Conservation (phyloP, 495 filamentous ascomycete species). For the Hypoxylon fragiforme region DNA sequence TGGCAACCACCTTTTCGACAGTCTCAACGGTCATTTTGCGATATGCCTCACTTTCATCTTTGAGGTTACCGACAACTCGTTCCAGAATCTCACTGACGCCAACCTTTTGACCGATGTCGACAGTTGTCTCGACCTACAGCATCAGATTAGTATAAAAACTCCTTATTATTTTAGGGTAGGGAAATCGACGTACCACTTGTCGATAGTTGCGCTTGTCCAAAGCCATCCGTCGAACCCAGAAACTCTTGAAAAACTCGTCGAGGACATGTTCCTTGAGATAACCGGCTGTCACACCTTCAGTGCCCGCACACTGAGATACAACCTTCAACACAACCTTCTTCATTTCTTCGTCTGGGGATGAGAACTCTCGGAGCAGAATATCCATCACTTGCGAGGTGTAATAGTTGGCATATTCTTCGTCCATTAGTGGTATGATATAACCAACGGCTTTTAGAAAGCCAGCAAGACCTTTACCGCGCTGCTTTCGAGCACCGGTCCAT, state of each 20-base stretch:
- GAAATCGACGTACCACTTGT: conserved; percentile 64
- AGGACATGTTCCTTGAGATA: conserved; percentile 96
- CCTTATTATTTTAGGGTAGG: background rate
- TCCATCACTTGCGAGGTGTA: conserved; percentile 99
- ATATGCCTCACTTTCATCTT: conserved; percentile 97
- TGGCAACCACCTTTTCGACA: conserved; percentile 90
- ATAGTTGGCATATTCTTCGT: conserved; percentile 99
- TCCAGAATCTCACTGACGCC: conserved; percentile 94
- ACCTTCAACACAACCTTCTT: conserved; percentile 99
- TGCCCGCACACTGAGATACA: conserved; percentile 93
- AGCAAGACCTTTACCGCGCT: conserved; percentile 93
- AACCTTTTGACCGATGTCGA: conserved; percentile 96
- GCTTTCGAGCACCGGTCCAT: conserved; percentile 94
- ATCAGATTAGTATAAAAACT: conserved; percentile 4
- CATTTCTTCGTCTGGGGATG: conserved; percentile 98
- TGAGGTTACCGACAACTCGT: conserved; percentile 89
- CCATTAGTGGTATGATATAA: conserved; percentile 98
- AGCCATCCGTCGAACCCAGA: conserved; percentile 97
- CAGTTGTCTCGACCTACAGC: conserved; percentile 81
- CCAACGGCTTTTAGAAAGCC: conserved; percentile 97
- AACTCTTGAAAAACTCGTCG: conserved; percentile 96
- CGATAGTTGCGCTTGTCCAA: conserved; percentile 95
- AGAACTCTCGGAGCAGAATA: conserved; percentile 92
- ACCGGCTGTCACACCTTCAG: conserved; percentile 88
- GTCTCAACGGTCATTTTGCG: conserved; percentile 99